These are phyloP conservation scores for Pyrus bretschneideri DNA, from an alignment of 306 rosid genomes.

Conservation along the genomic window DNA sequence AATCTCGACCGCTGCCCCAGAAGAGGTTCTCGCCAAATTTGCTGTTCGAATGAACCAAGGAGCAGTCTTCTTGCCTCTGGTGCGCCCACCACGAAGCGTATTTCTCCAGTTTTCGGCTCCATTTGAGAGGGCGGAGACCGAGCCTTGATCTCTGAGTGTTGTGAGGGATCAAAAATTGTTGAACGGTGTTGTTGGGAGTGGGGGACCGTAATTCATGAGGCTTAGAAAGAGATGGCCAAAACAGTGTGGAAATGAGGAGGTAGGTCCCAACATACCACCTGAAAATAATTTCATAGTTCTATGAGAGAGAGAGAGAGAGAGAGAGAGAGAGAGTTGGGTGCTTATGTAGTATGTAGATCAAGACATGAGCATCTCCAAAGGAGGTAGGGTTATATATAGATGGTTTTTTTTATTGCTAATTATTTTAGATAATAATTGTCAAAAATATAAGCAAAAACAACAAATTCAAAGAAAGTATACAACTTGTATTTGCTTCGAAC, in stretches of 20 bases:
- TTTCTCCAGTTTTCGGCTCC: conserved; percentile 18
- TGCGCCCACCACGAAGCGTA: conserved; percentile 19
- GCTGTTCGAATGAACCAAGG: conserved; percentile 23
- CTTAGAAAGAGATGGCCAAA: conserved; percentile 4
- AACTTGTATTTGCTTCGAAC: too few relatives aligned
- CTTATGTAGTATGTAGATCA: not conserved
- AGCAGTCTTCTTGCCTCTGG: conserved; percentile 18
- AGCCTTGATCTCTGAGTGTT: conserved; percentile 21
- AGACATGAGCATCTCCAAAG: not conserved
- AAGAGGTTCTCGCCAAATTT: conserved; percentile 27
- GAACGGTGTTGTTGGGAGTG: not conserved
- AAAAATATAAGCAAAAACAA: not conserved
- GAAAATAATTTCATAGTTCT: not conserved
- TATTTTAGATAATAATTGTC: not conserved
- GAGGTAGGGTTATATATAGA: not conserved
- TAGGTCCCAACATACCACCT: not conserved
- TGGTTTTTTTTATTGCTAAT: not conserved
- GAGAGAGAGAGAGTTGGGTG: not conserved
- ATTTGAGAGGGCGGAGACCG: conserved; percentile 27
- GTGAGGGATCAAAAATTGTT: conserved; percentile 22
- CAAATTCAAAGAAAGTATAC: not conserved
- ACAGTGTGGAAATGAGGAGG: conserved; percentile 2
- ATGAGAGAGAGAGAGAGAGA: not conserved
- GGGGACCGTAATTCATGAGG: not conserved
- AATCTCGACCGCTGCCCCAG: conserved; percentile 27